Base-by-base conservation (phyloP, 108 stramenopile species). In the Aurantiochytrium sp. region DNA sequence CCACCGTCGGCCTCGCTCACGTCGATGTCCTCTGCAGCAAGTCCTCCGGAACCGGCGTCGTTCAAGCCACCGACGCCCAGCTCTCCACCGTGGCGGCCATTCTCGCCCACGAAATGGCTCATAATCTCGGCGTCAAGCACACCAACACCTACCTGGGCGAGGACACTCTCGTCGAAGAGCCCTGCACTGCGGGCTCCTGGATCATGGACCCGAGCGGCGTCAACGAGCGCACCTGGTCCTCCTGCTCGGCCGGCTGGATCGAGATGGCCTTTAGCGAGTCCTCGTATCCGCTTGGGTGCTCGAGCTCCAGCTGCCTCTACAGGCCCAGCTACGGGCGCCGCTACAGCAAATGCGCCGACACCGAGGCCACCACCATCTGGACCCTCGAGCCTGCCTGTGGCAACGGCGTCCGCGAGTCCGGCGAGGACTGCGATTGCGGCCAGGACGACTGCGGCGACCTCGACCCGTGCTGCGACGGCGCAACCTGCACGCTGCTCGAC, bases 381-480 rank as follows among this genome's bases (percentile, higher is more conserved):
- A 81, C 73, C n/a, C 4, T 81, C 19, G 39, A 41, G 45, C 73
- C 73, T 42, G 39, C 45, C 27, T 81, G 73, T 81, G 73, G 73
- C 45, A 81, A 81, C 73, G 73, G 73, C 15, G 45, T 81, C 17
- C 39, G 45, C 27, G 73, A 81, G 39, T 22, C 42, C 45, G 73
- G 73, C 12, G 73, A 81, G 45, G 73, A 81, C n/a, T 81, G 73
- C 24, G 73, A 81, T 24, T 81, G 73, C 32, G 73, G 73, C 12
- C n/a, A 48, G 24, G 73, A 81, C 45, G 73, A 81, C 17, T 81
- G 73, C 73, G 45, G 73, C 8, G 73, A 81, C 19, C 42, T 48
- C n/a, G 73, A 81, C 24, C 73, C 73, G 6, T 81, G 73, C 45
- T 81, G 73, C 73, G 73, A 81, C 32, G 73, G 73, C 3, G n/a